Conservation (phyloP, 2,329 filamentous ascomycete genomes). For the Drechslera avenae region DNA sequence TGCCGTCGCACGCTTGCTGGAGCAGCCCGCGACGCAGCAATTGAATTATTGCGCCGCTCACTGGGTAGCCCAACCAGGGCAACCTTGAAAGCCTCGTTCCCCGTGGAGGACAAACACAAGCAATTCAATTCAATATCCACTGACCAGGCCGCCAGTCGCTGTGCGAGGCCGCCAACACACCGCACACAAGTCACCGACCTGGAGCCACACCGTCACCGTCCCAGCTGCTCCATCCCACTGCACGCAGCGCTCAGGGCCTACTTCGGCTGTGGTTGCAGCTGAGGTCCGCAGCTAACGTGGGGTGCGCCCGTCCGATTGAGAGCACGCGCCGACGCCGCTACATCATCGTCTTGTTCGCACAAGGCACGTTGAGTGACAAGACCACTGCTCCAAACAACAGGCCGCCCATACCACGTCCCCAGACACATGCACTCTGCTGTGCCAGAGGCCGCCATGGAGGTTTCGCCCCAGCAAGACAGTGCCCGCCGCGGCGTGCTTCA, state of each 20-base stretch:
- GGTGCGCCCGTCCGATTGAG: conserved; percentile 35
- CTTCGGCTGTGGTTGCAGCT: conserved; percentile 28
- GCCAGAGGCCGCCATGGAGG: conserved; percentile 55
- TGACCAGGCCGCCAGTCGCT: conserved; percentile 6
- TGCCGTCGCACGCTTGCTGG: conserved; percentile 25
- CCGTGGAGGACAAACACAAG: conserved; percentile 19
- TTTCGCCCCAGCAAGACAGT: conserved; percentile 24
- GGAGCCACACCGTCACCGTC: neutral
- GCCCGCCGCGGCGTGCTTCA: conserved; percentile 62
- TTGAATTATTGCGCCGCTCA: conserved; percentile 33
- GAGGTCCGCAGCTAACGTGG: conserved; percentile 30
- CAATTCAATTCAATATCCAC: conserved; percentile 15
- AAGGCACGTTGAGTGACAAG: conserved; percentile 36
- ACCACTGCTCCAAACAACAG: conserved; percentile 19
- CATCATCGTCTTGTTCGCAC: conserved; percentile 44
- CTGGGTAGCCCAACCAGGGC: conserved; percentile 15
- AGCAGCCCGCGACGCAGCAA: conserved; percentile 24
- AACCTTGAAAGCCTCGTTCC: conserved; percentile 18
- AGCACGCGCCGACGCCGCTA: conserved; percentile 37
- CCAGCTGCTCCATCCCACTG: conserved; percentile 8
- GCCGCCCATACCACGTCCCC: conserved; percentile 47
- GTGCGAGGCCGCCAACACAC: conserved; percentile 5
- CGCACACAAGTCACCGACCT: neutral
- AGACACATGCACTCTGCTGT: conserved; percentile 81
- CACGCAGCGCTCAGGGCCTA: conserved; percentile 9